Conservation (phyloP, 371 early-diverging fungal genomes). For the Mucor lusitanicus region DNA sequence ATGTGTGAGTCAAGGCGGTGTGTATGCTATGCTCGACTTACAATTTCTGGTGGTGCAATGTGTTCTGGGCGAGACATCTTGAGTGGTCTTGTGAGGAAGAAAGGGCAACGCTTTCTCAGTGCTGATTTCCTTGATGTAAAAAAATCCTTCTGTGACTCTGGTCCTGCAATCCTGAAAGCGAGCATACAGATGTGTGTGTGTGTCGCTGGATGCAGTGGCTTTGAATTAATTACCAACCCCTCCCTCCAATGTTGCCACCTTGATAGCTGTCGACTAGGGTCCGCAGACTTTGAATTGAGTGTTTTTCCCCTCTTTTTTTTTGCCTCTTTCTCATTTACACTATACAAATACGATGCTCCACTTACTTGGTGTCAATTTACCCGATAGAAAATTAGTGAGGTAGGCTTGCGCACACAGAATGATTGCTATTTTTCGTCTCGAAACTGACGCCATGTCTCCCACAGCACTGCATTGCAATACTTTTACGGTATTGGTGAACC, state of each 20-base stretch:
- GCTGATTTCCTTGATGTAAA: background rate
- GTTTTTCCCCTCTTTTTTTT: background rate
- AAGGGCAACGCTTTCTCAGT: background rate
- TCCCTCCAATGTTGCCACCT: background rate
- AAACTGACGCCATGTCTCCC: background rate
- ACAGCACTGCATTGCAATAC: slow-evolving; percentile 67
- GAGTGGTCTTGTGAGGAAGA: background rate
- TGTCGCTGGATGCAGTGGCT: slow-evolving; percentile 13
- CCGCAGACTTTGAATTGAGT: background rate
- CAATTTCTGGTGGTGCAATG: slow-evolving; percentile 95
- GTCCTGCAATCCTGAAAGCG: slow-evolving; percentile 15
- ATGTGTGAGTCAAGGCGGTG: slow-evolving; percentile 17
- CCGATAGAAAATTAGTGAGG: slow-evolving; percentile 86
- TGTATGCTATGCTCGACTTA: slow-evolving; percentile 34
- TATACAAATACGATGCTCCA: slow-evolving; percentile 68
- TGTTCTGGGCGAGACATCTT: slow-evolving; percentile 94
- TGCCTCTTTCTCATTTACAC: background rate
- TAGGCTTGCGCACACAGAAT: slow-evolving; percentile 13
- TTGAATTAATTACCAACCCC: slow-evolving; percentile 11
- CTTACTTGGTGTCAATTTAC: slow-evolving; percentile 91
- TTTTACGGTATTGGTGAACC: slow-evolving; percentile 92
- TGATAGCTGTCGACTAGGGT: slow-evolving; percentile 2
- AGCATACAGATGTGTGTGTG: background rate
- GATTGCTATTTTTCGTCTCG: background rate
- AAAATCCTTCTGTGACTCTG: slow-evolving; percentile 17